These are phyloP conservation scores for Saturnispora gosingensis DNA, from an alignment of 805 yeast genomes.

Conservation along the genomic window DNA sequence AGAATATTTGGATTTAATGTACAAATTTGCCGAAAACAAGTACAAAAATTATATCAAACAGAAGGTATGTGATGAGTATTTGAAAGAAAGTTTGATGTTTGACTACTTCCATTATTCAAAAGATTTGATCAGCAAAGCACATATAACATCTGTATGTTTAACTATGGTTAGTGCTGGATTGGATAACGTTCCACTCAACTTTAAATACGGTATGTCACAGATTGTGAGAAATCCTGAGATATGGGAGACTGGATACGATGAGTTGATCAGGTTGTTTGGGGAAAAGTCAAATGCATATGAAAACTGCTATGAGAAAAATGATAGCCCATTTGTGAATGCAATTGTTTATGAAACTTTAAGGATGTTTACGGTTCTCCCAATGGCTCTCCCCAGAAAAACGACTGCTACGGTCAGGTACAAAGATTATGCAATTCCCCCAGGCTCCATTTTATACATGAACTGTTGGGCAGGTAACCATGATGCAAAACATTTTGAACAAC, in stretches of 20 bases:
- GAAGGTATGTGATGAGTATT: not conserved
- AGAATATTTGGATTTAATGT: conserved; percentile 36
- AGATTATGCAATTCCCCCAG: conserved; percentile 39
- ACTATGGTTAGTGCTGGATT: conserved; percentile 76
- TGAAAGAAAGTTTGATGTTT: conserved; percentile 21
- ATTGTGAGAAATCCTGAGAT: conserved; percentile 29
- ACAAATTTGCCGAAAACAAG: conserved; percentile 16
- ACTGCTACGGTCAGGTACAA: conserved; percentile 39
- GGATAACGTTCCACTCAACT: conserved; percentile 59
- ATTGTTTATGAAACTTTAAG: conserved; percentile 55
- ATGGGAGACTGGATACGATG: conserved; percentile 36
- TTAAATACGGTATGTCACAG: conserved; percentile 53
- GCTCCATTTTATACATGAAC: conserved; percentile 54
- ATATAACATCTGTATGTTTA: conserved; percentile 45
- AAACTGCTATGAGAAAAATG: conserved; percentile 18
- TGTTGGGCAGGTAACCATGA: conserved; percentile 68
- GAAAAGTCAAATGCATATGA: conserved; percentile 20
- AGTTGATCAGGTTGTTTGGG: conserved; percentile 30
- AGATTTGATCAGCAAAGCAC: conserved; percentile 8
- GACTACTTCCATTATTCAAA: conserved; percentile 17
- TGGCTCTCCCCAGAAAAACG: conserved; percentile 55
- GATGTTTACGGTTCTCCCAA: conserved; percentile 55
- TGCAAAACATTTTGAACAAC: conserved; percentile 30
- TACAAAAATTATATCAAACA: not conserved
- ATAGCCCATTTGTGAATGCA: conserved; percentile 46